A percentile compares a stretch with the other conserved stretches of the same genome.
phyloP scores from a whole-genome alignment of 805 yeast genomes.

The Clavispora vitiphila region DNA sequence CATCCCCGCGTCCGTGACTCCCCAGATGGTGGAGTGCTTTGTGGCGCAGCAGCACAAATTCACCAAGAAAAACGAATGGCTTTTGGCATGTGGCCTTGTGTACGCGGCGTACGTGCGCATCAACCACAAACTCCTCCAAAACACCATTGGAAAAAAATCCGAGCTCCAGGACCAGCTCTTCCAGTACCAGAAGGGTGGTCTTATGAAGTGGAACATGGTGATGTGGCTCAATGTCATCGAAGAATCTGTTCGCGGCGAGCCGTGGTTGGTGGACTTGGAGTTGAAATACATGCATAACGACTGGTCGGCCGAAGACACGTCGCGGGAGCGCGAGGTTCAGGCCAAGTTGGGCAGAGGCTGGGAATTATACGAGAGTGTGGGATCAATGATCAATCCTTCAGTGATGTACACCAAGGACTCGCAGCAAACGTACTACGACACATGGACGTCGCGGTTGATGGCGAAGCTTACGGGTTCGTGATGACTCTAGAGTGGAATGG shows the following conservation, averaged over 20 bases:
- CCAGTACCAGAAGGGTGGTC: constrained; percentile 49
- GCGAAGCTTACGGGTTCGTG: constrained; percentile 7
- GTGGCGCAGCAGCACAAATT: constrained; percentile 47
- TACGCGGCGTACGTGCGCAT: constrained; percentile 54
- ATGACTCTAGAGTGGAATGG: too few species aligned
- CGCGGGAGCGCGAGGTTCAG: constrained; percentile 20
- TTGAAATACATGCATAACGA: constrained; percentile 35
- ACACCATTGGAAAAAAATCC: constrained; percentile 46
- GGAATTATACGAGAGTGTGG: constrained; percentile 25
- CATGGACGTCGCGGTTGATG: constrained; percentile 22
- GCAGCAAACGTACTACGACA: constrained; percentile 28
- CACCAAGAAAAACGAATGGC: constrained; percentile 57
- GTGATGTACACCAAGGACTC: constrained; percentile 23
- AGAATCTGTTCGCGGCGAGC: constrained; percentile 49
- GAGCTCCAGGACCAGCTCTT: constrained; percentile 48
- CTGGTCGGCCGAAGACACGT: constrained; percentile 18
- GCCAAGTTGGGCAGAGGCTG: constrained; percentile 31
- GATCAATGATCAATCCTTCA: constrained; percentile 32
- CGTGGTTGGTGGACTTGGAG: constrained; percentile 60
- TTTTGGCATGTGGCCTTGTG: constrained; percentile 61
- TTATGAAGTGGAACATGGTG: constrained; percentile 43
- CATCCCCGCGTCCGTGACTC: constrained; percentile 50
- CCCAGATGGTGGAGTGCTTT: constrained; percentile 46
- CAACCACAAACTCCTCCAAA: constrained; percentile 41
- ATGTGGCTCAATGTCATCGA: constrained; percentile 52